A percentile compares a stretch with the other conserved stretches of the same genome.
Evolutionary conservation across 306 rosid species (phyloP).

Genomic region (Rosa persica): DNA sequence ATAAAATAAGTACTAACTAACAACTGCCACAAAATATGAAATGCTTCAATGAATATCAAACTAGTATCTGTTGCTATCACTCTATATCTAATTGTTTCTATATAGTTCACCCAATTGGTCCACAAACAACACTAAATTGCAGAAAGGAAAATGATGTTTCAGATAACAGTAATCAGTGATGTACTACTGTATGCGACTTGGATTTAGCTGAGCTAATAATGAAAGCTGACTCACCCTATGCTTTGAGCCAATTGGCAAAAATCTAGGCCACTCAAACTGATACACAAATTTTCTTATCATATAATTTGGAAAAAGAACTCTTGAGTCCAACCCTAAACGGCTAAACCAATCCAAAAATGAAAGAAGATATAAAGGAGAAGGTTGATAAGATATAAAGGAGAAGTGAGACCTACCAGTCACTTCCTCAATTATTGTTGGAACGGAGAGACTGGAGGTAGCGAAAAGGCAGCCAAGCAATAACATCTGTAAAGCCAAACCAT

Average conservation of each 20-base stretch:
- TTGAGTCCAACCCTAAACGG: background rate
- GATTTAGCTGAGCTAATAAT: background rate
- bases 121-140: background rate
- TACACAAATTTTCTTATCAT: background rate
- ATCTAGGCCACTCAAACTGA: slow-evolving; percentile 11
- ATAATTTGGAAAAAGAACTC: background rate
- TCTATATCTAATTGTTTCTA: background rate
- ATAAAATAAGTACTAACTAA: background rate
- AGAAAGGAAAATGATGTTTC: slow-evolving; percentile 10
- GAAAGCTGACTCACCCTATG: background rate
- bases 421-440: slow-evolving; percentile 15
- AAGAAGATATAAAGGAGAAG: background rate
- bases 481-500: slow-evolving; percentile 10
- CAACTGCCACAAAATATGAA: background rate
- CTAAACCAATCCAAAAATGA: background rate
- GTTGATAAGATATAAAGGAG: background rate
- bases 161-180: background rate
- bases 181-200: background rate
- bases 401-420: background rate
- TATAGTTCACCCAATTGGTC: background rate
- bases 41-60: background rate
- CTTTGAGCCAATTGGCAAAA: background rate
- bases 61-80: background rate
- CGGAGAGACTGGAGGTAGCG: slow-evolving; percentile 1
- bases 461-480: background rate